These are phyloP conservation scores for Pyrenula massariospora DNA, from an alignment of 495 filamentous ascomycete species.

Conservation along the genomic window DNA sequence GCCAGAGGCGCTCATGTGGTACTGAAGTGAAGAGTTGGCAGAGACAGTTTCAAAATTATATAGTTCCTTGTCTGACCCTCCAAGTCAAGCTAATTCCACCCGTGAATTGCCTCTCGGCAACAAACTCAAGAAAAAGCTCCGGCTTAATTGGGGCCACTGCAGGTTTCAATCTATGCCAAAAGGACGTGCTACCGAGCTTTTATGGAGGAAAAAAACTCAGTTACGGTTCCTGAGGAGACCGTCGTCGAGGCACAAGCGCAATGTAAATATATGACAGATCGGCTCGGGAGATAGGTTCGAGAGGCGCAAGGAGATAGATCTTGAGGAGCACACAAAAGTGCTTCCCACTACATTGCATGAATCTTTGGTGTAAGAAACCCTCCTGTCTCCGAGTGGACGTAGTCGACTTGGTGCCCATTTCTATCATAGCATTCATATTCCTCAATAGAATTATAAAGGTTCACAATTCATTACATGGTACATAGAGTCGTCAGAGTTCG, in stretches of 20 bases:
- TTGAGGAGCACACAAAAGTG: too few relatives aligned
- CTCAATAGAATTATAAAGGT: too few relatives aligned
- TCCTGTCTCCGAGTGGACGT: too few relatives aligned
- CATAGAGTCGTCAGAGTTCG: too few relatives aligned
- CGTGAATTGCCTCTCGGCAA: conserved; percentile 62
- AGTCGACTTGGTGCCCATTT: too few relatives aligned
- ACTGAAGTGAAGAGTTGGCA: conserved; percentile 50
- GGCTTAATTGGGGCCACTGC: conserved; percentile 82
- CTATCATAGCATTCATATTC: too few relatives aligned
- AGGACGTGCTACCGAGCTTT: conserved; percentile 41
- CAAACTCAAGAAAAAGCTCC: conserved; percentile 75
- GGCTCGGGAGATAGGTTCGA: too few relatives aligned
- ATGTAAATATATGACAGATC: too few relatives aligned
- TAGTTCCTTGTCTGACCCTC: conserved; percentile 46
- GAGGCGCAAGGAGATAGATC: too few relatives aligned
- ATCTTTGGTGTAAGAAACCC: too few relatives aligned
- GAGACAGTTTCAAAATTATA: neutral
- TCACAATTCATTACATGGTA: too few relatives aligned
- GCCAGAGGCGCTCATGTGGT: conserved; percentile 85
- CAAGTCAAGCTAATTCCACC: conserved; percentile 89
- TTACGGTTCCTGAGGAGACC: conserved; percentile 41
- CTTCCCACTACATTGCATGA: too few relatives aligned
- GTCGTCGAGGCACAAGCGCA: conserved; percentile 39
- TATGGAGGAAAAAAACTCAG: conserved; percentile 33
- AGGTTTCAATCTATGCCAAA: conserved; percentile 40